Evolutionary conservation across 352 stramenopile species (phyloP).

Genomic region (Globisporangium emineosum): DNA sequence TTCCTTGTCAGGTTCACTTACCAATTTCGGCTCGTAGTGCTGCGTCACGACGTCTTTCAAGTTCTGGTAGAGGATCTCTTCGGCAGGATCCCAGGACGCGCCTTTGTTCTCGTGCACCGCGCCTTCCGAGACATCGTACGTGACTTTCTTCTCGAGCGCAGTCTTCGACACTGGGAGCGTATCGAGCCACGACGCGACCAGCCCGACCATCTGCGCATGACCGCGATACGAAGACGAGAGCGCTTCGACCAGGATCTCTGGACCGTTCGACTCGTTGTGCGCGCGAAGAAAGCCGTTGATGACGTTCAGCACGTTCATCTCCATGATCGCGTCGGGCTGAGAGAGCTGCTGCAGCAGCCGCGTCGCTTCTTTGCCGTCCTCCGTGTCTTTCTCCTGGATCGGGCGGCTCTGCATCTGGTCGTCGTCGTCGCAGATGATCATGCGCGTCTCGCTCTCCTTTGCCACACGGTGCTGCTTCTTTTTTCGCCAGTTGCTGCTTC

Average conservation of each 20-base stretch:
- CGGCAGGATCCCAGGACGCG: slow-evolving; percentile 67
- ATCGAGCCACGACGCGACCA: slow-evolving; percentile 84
- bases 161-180: slow-evolving; percentile 54
- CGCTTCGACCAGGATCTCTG: slow-evolving; percentile 84
- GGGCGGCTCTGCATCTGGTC: slow-evolving; percentile 30
- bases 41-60: slow-evolving; percentile 75
- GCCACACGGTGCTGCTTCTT: slow-evolving; percentile 17
- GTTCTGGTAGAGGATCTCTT: slow-evolving; percentile 77
- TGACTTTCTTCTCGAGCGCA: slow-evolving; percentile 68
- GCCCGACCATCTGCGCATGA: slow-evolving; percentile 83
- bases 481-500: slow-evolving; percentile 2
- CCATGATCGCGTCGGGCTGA: slow-evolving; percentile 81
- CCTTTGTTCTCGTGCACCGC: slow-evolving; percentile 59
- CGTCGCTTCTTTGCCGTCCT: slow-evolving; percentile 74
- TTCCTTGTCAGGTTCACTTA: too few species aligned
- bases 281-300: slow-evolving; percentile 85
- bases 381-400: slow-evolving; percentile 63
- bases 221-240: slow-evolving; percentile 84
- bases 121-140: slow-evolving; percentile 68
- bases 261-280: slow-evolving; percentile 75
- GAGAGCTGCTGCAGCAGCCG: slow-evolving; percentile 64
- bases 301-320: slow-evolving; percentile 66
- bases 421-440: slow-evolving; percentile 88
- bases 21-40: slow-evolving; percentile 83
- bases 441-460: slow-evolving; percentile 49